These are phyloP conservation scores for Colletotrichum sp. DNA, from an alignment of 2,329 filamentous ascomycete genomes.

Conservation along the genomic window DNA sequence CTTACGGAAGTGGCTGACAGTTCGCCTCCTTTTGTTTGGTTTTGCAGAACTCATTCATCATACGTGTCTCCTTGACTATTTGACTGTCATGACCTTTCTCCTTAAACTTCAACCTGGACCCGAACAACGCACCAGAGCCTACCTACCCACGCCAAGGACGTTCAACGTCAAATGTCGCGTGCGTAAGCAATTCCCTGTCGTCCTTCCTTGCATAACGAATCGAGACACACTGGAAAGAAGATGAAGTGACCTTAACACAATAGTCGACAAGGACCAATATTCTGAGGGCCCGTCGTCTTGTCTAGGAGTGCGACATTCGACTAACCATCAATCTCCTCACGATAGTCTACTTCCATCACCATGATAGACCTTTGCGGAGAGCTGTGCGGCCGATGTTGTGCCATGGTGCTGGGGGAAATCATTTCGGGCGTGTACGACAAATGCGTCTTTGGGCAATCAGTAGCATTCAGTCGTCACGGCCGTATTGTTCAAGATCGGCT, in stretches of 20 bases:
- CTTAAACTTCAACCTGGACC: not conserved
- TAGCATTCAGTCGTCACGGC: not conserved
- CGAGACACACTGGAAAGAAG: not conserved
- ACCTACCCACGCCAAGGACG: not conserved
- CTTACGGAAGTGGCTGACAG: not conserved
- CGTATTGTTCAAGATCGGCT: not conserved
- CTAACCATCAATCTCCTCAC: not conserved
- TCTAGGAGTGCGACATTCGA: not conserved
- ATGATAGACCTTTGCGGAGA: not conserved
- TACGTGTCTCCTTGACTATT: not conserved
- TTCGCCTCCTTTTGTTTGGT: not conserved
- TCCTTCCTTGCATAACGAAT: not conserved
- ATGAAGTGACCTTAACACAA: not conserved
- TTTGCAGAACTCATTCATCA: not conserved
- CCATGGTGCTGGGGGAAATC: not conserved
- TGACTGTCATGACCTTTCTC: not conserved
- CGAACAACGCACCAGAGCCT: not conserved
- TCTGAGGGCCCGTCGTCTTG: not conserved
- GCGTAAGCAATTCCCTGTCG: not conserved
- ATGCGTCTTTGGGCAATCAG: not conserved
- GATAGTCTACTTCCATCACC: not conserved
- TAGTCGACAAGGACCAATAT: not conserved
- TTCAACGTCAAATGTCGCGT: not conserved
- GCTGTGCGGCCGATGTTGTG: not conserved
- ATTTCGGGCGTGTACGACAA: not conserved